A percentile compares a stretch with the other conserved stretches of the same genome.
Evolutionary conservation across 345 rosid genomes (phyloP).

Genomic region (Firmiana major): DNA sequence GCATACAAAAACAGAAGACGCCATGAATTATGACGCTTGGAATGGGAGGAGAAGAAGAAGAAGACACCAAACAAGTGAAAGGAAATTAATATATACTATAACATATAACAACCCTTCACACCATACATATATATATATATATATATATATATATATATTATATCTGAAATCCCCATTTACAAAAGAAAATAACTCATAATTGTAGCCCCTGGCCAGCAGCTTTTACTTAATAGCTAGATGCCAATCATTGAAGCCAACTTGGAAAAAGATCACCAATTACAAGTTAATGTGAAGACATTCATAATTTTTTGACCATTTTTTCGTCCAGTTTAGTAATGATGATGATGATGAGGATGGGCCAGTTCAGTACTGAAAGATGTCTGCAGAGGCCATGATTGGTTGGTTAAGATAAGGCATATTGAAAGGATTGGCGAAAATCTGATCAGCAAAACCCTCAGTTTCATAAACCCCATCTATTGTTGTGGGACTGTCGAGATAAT

Average conservation of each 20-base stretch:
- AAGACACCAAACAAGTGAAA: background rate
- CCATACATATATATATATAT: background rate
- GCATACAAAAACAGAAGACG: too few relatives aligned
- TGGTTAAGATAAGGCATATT: conserved; percentile 31
- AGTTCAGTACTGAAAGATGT: conserved; percentile 39
- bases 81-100: background rate
- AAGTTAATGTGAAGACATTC: conserved; percentile 2
- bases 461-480: conserved; percentile 9
- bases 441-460: conserved; percentile 10
- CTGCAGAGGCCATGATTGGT: conserved; percentile 44
- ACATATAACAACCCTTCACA: conserved; percentile 5
- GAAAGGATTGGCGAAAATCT: conserved; percentile 31
- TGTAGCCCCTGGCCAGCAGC: background rate
- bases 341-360: conserved; percentile 2
- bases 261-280: background rate
- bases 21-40: too few relatives aligned
- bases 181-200: background rate
- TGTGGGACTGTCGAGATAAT: conserved; percentile 21
- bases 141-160: background rate
- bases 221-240: background rate
- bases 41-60: too few relatives aligned
- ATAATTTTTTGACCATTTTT: conserved; percentile 2
- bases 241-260: background rate
- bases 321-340: background rate
- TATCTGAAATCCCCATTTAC: conserved; percentile 13